These are phyloP conservation scores for Nitzschia sp. DNA, from an alignment of 108 stramenopile species.

Conservation along the genomic window DNA sequence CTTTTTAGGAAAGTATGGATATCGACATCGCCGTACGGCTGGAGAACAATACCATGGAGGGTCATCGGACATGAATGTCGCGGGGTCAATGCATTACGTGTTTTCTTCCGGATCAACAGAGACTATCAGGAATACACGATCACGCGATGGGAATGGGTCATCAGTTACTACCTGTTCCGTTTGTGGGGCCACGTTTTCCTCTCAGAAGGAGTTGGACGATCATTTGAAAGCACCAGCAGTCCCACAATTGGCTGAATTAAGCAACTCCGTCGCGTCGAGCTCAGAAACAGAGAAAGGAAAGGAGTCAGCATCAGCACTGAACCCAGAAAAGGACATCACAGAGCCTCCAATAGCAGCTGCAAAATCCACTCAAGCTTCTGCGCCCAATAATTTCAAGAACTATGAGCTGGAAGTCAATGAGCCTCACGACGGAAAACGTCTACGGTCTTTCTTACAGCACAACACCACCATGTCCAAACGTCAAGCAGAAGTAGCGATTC, in stretches of 20 bases:
- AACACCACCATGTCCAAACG: conserved; percentile 39
- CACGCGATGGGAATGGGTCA: background rate
- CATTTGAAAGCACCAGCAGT: conserved; percentile 47
- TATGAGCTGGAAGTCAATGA: background rate
- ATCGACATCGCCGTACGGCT: conserved; percentile 68
- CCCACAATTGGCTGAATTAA: conserved; percentile 23
- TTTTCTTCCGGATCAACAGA: conserved; percentile 28
- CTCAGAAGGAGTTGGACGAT: conserved; percentile 10
- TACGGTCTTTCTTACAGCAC: conserved; percentile 55
- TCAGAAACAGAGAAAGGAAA: background rate
- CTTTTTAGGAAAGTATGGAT: conserved; percentile 60
- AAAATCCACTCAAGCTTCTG: background rate
- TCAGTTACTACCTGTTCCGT: conserved; percentile 40
- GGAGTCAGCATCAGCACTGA: background rate
- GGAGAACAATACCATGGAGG: conserved; percentile 51
- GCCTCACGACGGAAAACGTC: conserved; percentile 40
- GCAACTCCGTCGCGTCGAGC: background rate
- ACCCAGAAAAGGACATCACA: background rate
- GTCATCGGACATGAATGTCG: conserved; percentile 49
- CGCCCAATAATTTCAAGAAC: background rate
- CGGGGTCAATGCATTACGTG: conserved; percentile 52
- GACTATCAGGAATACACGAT: background rate
- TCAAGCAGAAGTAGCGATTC: conserved; percentile 44
- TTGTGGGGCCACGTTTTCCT: conserved; percentile 43
- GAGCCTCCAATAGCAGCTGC: background rate